phyloP scores from a whole-genome alignment of 257 asterid genomes.

The Nicotiana sylvestris region DNA sequence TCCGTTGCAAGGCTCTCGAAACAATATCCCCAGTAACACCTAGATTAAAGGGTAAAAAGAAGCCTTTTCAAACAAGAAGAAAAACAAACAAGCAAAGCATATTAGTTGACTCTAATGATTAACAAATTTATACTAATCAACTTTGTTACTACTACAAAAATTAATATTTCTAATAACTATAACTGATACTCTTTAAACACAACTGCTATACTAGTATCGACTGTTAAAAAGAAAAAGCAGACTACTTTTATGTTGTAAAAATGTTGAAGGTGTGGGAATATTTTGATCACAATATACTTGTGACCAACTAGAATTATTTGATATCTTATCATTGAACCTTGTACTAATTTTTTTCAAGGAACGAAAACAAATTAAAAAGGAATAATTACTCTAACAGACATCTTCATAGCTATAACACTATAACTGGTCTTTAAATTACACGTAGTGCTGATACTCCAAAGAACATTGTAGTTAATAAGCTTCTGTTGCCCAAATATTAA shows the following conservation, averaged over 20 bases:
- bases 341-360: neutral
- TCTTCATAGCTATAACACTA: neutral
- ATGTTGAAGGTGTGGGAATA: neutral
- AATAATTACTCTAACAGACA: neutral
- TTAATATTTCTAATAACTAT: neutral
- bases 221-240: neutral
- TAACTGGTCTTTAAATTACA: neutral
- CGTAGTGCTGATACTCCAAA: neutral
- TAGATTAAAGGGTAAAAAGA: conserved; percentile 13
- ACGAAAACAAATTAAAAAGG: neutral
- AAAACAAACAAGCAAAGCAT: neutral
- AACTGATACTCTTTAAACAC: neutral
- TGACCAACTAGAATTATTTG: neutral
- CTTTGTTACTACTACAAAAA: neutral
- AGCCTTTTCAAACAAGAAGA: neutral
- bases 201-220: neutral
- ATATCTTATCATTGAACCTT: neutral
- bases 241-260: neutral
- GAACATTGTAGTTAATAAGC: neutral
- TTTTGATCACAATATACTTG: neutral
- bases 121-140: neutral
- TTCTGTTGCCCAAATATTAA: neutral
- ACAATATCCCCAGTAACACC: conserved; percentile 94
- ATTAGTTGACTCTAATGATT: neutral
- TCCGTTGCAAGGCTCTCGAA: conserved; percentile 97